Conservation (phyloP, 139 green algal species). For the Chlamydomonas schloesseri region DNA sequence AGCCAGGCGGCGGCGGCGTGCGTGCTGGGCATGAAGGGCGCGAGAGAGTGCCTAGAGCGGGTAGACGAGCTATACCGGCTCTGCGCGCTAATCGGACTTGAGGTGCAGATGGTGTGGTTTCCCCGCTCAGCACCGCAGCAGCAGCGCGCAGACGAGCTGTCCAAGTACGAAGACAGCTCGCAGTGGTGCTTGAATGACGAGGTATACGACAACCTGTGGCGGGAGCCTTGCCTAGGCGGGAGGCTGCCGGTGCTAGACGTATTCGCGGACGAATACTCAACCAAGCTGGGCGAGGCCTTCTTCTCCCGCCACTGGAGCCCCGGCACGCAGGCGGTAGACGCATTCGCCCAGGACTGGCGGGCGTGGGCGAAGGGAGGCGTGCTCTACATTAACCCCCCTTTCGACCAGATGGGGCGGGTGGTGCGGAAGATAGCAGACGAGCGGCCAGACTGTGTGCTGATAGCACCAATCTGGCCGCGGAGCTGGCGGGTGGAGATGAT, state of each 20-base stretch:
- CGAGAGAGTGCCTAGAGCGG: not conserved
- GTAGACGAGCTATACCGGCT: slow-evolving; percentile 6
- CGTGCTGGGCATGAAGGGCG: slow-evolving; percentile 10
- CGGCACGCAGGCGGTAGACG: not conserved
- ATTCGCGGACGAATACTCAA: not conserved
- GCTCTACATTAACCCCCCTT: slow-evolving; percentile 2
- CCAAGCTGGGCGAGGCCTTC: slow-evolving; percentile 7
- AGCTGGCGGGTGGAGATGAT: not conserved
- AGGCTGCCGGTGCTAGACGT: not conserved
- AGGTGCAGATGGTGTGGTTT: not conserved
- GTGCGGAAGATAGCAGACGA: slow-evolving; percentile 17
- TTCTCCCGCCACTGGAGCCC: not conserved
- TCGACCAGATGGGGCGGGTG: not conserved
- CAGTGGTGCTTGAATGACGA: not conserved
- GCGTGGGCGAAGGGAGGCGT: not conserved
- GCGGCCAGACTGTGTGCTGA: not conserved
- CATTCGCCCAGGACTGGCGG: not conserved
- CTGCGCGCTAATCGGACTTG: not conserved
- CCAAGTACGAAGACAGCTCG: not conserved
- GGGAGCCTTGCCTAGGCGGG: not conserved
- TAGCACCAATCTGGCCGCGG: not conserved
- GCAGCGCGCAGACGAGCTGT: not conserved
- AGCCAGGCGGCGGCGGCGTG: not conserved
- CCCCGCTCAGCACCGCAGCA: not conserved
- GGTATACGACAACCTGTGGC: not conserved